Base-by-base conservation (phyloP, 768 basidiomycete species). In the Rhodocollybia butyracea region DNA sequence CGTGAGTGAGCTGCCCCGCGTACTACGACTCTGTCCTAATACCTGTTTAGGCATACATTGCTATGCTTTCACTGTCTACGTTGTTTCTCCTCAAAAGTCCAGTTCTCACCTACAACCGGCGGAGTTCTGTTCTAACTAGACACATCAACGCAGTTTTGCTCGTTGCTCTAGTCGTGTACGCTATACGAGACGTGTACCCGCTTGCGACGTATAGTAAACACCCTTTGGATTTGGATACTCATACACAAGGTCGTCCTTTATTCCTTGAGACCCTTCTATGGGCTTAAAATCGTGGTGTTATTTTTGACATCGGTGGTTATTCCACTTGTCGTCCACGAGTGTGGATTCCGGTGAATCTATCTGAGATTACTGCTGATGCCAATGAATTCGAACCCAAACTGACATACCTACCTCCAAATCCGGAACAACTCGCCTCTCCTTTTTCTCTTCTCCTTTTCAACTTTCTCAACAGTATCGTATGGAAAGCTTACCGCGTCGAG, bases 271-370 rank as follows among this genome's bases (percentile, higher is more conserved):
- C 59, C 36, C 42, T 76, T 12, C 68, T 80, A 10, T 83, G 81
- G 80, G 61, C 66, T 0, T n/a, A 71, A 77, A 62, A 55, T 79
- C 15, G 62, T 59, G n/a, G 50, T 78, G 13, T 69, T 81, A 8
- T 59, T 68, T 5, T 39, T 75, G 17, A 71, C 70, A 6, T 74
- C 70, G 1, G 63, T 76, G 5, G 47, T 76, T 10, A 60, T 82
- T 11, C 81, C 81, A 3, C 63, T 81, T 11, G 48, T 76, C 42
- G 67, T 10, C 80, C 81, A 1, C 64, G 75, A n/a, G 63, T 63
- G 27, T 82, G 81, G 61, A 60, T 72, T 2, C 79, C 80, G 0
- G 64, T 73, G 13, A 73, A 82, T 56, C 73, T 76, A 76, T 71
- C 30, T 40, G 15, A 34, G 12, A 10, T 5, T 29, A 41, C 43